Evolutionary conservation across 2,329 filamentous ascomycete species (phyloP).

Genomic region (Chalaropsis ovoidea): DNA sequence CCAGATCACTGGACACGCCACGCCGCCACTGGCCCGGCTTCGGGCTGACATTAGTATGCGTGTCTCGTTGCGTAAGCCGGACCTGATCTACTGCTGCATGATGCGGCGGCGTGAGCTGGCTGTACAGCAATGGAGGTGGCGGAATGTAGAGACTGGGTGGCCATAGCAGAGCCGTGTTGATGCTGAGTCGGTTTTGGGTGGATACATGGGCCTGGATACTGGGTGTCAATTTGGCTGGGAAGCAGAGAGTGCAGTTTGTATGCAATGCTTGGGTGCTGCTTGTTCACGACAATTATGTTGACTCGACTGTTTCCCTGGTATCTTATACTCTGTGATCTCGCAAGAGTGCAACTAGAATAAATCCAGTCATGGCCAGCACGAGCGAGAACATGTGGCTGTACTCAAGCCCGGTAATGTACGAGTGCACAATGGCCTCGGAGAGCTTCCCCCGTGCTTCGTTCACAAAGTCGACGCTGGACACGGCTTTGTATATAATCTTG

Average conservation of each 20-base stretch:
- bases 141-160: not conserved
- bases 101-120: not conserved
- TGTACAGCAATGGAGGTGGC: not conserved
- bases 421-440: constrained; percentile 30
- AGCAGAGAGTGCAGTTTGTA: too few relatives aligned
- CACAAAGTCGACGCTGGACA: constrained; percentile 32
- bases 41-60: not conserved
- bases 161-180: not conserved
- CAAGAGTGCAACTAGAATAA: constrained; percentile 29
- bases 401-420: constrained; percentile 33
- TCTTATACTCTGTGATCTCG: constrained; percentile 28
- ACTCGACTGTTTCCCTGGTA: not conserved
- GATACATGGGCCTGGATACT: not conserved
- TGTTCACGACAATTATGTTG: not conserved
- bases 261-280: not conserved
- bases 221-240: not conserved
- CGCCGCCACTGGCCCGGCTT: not conserved
- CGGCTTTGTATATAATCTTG: constrained; percentile 32
- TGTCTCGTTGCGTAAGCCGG: not conserved
- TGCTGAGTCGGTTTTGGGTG: not conserved
- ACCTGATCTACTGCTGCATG: not conserved
- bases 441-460: constrained; percentile 28
- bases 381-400: constrained; percentile 33
- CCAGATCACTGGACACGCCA: not conserved
- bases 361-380: constrained; percentile 28